Conservation (phyloP, 495 filamentous ascomycete genomes). For the Neurospora sp. region DNA sequence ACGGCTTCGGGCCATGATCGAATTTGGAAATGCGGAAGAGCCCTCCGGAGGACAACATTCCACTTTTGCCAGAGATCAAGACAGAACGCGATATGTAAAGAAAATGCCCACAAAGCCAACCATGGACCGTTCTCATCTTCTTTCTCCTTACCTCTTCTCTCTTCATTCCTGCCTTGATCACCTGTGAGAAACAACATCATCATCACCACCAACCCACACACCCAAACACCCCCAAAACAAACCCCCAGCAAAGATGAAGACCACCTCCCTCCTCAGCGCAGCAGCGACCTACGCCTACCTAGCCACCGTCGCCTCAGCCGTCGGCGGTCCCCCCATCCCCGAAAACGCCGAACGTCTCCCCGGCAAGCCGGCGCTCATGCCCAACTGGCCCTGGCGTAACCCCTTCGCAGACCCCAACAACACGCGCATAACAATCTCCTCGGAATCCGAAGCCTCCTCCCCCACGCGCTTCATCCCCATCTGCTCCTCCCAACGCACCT, state of each 20-base stretch:
- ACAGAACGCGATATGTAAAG: neutral
- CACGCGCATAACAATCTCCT: neutral
- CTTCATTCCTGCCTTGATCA: neutral
- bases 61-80: constrained; percentile 8
- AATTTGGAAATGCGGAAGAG: constrained; percentile 26
- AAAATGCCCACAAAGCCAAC: neutral
- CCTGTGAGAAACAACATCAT: neutral
- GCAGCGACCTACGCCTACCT: constrained; percentile 8
- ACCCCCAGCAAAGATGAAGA: constrained; percentile 10
- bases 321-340: constrained; percentile 17
- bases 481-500: constrained; percentile 14
- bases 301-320: constrained; percentile 9
- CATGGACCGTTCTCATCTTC: neutral
- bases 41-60: constrained; percentile 26
- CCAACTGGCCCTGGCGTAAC: constrained; percentile 22
- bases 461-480: constrained; percentile 5
- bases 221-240: neutral
- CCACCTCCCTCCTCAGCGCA: constrained; percentile 8
- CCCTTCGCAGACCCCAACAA: constrained; percentile 14
- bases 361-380: constrained; percentile 14
- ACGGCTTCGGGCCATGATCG: constrained; percentile 8
- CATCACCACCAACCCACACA: neutral
- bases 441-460: neutral
- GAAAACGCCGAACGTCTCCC: constrained; percentile 9
- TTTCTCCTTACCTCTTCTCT: neutral